Evolutionary conservation across 2,329 filamentous ascomycete species (phyloP).

Genomic region (Penicillium decumbens): DNA sequence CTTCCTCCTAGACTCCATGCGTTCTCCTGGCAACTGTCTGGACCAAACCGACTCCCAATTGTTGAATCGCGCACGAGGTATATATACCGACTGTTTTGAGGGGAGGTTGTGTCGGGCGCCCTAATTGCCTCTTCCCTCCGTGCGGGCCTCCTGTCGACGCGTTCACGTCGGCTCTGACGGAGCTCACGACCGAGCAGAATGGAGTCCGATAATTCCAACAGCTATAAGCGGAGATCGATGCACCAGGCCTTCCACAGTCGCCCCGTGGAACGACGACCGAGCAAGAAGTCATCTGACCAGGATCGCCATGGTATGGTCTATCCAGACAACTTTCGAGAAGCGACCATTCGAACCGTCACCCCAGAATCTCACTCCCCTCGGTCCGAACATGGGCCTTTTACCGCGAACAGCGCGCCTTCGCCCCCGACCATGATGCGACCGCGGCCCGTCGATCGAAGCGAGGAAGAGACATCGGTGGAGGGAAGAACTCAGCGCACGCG

Average conservation of each 20-base stretch:
- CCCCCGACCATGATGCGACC: constrained; percentile 35
- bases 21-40: constrained; percentile 34
- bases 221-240: constrained; percentile 39
- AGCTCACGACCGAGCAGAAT: constrained; percentile 27
- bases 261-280: constrained; percentile 42
- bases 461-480: constrained; percentile 33
- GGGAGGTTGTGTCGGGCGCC: constrained; percentile 23
- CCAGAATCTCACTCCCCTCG: constrained; percentile 44
- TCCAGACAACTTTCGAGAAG: constrained; percentile 44
- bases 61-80: constrained; percentile 30
- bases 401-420: constrained; percentile 32
- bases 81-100: constrained; percentile 21
- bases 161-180: constrained; percentile 15
- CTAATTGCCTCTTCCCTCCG: constrained; percentile 24
- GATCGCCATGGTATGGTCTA: constrained; percentile 46
- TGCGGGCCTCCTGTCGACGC: constrained; percentile 17
- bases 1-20: constrained; percentile 37
- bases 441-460: constrained; percentile 32
- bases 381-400: constrained; percentile 35
- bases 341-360: constrained; percentile 45
- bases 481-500: constrained; percentile 35
- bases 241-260: constrained; percentile 38
- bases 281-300: constrained; percentile 47
- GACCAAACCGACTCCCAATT: constrained; percentile 33
- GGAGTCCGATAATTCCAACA: constrained; percentile 42